Base-by-base conservation (phyloP, 164 flowering plant species). In the Hamamelis virginiana region DNA sequence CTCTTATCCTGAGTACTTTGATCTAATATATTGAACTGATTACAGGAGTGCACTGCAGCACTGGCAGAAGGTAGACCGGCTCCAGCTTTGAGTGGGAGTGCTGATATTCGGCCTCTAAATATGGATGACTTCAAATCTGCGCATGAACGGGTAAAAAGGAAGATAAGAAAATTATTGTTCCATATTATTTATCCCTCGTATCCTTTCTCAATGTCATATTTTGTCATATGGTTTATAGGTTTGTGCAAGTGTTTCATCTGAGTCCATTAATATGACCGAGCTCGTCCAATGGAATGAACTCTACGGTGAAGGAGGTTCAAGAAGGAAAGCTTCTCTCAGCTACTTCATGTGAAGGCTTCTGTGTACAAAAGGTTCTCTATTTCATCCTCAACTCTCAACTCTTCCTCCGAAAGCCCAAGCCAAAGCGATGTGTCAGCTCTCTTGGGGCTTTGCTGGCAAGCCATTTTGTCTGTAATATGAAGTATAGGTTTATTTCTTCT, bases 231-330 rank as follows among this genome's bases (percentile, higher is more conserved):
- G 60, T 59, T n/a, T 46, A 19, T 76, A 92, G 98, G 98, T 93
- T 21, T 89, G 97, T 64, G 95, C 98, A 1, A 93, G 98, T 73
- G 98, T 93, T n/a, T 91, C 95, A n/a, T 89, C 95, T 0, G 95
- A 92, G 65, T 91, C 97, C 1, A 84, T 79, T 15, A 92, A 91
- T 80, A 92, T 91, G 97, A 88, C 78, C 0, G 98, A 89, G 82
- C 87, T 92, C 22, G 63, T 76, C 68, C 98, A 91, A 65, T 92
- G 98, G 98, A 92, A 92, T 72, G 98, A 92, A 67, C 88, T 89
- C 1, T 91, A 92, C 45, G 95, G 98, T 0, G 97, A 92, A 77
- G 98, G 98, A 5, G 98, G 98, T 57, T 92, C 98, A 0, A 80
- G 98, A 78, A 83, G 80, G 78, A 92, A 87, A 79, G 84, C 63